Conservation (phyloP, 2,329 filamentous ascomycete genomes). For the Sclerotinia subarctica region DNA sequence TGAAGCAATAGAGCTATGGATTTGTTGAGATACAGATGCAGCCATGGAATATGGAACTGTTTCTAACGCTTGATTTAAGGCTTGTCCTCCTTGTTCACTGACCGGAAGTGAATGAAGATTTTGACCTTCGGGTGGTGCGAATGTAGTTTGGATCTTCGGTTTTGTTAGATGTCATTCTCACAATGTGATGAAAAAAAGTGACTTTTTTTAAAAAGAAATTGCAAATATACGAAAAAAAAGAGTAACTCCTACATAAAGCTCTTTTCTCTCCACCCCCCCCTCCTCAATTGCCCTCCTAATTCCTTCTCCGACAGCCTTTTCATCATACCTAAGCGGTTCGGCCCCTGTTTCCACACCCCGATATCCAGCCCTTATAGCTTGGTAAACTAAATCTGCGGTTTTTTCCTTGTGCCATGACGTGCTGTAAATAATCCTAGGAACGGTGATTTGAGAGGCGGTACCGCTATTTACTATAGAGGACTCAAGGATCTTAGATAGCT, state of each 20-base stretch:
- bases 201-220: no score
- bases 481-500: background rate
- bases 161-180: background rate
- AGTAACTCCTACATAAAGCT: constrained; percentile 56
- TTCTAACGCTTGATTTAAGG: no score
- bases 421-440: constrained; percentile 66
- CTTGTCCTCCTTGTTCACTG: background rate
- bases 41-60: constrained; percentile 59
- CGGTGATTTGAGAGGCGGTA: constrained; percentile 32
- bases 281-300: constrained; percentile 59
- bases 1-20: constrained; percentile 62
- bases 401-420: constrained; percentile 81
- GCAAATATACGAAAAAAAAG: background rate
- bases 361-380: constrained; percentile 67
- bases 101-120: constrained; percentile 45
- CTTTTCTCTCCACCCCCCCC: constrained; percentile 54
- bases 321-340: constrained; percentile 75
- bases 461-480: constrained; percentile 5
- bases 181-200: no score
- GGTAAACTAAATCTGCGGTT: constrained; percentile 64
- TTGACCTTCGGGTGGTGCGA: constrained; percentile 63
- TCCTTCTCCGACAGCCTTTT: constrained; percentile 66
- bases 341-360: constrained; percentile 73
- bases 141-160: constrained; percentile 77
- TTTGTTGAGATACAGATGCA: constrained; percentile 59